Conservation (phyloP, 2,329 filamentous ascomycete genomes). For the Monilinia polystroma region DNA sequence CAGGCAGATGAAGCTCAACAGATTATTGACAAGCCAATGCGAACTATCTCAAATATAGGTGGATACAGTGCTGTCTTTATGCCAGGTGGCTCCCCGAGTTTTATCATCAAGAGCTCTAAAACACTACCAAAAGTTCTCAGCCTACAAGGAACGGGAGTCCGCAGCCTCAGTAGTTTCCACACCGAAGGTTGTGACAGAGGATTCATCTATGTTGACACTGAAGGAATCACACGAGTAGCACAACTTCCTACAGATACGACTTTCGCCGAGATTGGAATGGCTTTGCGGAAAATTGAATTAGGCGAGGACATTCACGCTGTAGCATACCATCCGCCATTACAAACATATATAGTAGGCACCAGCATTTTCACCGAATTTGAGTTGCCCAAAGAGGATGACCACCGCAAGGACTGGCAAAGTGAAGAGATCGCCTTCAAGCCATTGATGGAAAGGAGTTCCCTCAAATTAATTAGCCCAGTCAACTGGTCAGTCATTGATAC, state of each 20-base stretch:
- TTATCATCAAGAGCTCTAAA: constrained; percentile 79
- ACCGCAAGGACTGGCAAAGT: constrained; percentile 72
- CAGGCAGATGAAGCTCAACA: constrained; percentile 49
- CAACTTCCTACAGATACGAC: constrained; percentile 66
- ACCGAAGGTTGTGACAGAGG: constrained; percentile 75
- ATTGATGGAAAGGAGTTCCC: constrained; percentile 64
- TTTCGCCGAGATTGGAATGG: constrained; percentile 73
- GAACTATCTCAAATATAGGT: constrained; percentile 57
- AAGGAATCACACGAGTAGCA: constrained; percentile 71
- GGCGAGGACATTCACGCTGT: constrained; percentile 69
- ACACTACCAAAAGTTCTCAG: constrained; percentile 73
- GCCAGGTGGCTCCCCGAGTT: constrained; percentile 74
- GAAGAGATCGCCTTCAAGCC: constrained; percentile 66
- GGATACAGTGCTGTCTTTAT: constrained; percentile 83
- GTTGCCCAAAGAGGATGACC: constrained; percentile 82
- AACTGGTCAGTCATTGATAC: constrained; percentile 79
- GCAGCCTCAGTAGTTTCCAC: constrained; percentile 73
- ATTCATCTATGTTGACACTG: constrained; percentile 76
- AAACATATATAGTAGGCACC: constrained; percentile 75
- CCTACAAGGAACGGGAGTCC: constrained; percentile 66
- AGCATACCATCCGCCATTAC: constrained; percentile 72
- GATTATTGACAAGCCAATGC: constrained; percentile 46
- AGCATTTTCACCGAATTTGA: constrained; percentile 69
- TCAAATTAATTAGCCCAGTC: constrained; percentile 76
- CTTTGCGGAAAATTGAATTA: constrained; percentile 69